Evolutionary conservation across 257 asterid genomes (phyloP), one percentile per base, ranked within the genome.

Genomic region (Penstemon eatonii): DNA sequence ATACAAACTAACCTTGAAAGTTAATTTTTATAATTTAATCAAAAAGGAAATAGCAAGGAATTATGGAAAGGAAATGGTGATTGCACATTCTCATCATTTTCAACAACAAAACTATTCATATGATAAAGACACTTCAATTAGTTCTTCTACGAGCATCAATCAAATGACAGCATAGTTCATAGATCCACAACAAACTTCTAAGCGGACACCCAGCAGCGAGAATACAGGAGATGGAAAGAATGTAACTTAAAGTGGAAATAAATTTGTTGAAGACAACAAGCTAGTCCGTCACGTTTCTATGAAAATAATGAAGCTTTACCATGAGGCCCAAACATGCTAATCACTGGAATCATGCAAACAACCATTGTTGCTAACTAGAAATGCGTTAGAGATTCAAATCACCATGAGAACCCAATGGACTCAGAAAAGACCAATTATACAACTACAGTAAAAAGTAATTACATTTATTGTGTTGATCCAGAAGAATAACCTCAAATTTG

Each of bases 401-500:
- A 46, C 6, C 0, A 57, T 3, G 40, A 19, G 7, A 0, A 60
- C 50, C 7, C 13, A 13, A 15, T 41, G 38, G 65, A 40, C 33
- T 67, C 45, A 67, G 38, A 8, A 25, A 13, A 56, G 6, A 43
- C 5, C 25, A 8, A 41, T 15, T 66, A 38, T 37, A 47, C 10
- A 50, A 47, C 45, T 33, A 36, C 49, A 49, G n/a, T 12, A 65
- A 18, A 66, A 39, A 4, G 37, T 19, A 8, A 7, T 5, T 5
- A 19, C 18, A 58, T 58, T 7, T 4, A 51, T 68, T 43, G 25
- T 38, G 11, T 3, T 39, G 37, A 43, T 40, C n/a, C 47, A 49
- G 8, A 58, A 68, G 25, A 13, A 56, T 39, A 56, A 4, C 76
- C 7, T 57, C 44, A 11, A 33, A 7, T 37, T 44, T 44, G 56